A percentile compares a stretch with the other conserved stretches of the same genome.
Evolutionary conservation across 2,329 filamentous ascomycete species (phyloP).

Genomic region (Graphium sp.): DNA sequence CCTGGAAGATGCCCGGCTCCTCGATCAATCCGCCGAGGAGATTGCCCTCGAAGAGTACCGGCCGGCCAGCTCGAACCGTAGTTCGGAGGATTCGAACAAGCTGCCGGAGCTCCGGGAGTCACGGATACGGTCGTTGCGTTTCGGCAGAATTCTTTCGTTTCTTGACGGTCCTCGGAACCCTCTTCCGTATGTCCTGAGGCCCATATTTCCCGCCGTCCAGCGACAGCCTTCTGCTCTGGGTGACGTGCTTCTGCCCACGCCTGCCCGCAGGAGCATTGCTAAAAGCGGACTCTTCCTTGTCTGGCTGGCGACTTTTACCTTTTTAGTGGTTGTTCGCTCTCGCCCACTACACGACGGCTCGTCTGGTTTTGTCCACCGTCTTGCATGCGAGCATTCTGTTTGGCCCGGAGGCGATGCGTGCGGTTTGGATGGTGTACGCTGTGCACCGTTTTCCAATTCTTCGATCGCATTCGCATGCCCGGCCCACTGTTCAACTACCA

Average conservation of each 20-base stretch:
- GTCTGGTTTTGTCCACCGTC: constrained; percentile 10
- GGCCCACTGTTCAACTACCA: constrained; percentile 32
- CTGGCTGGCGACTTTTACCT: constrained; percentile 2
- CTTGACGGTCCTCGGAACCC: constrained; percentile 1
- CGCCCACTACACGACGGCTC: neutral
- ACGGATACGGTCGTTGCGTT: too few relatives aligned
- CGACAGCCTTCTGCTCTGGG: constrained; percentile 1
- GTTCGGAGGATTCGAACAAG: too few relatives aligned
- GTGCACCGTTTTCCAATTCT: constrained; percentile 39
- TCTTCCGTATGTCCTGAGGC: constrained; percentile 1
- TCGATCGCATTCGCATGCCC: constrained; percentile 42
- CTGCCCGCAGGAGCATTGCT: neutral
- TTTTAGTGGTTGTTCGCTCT: neutral
- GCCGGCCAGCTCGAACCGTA: too few relatives aligned
- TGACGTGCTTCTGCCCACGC: neutral
- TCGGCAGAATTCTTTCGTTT: too few relatives aligned
- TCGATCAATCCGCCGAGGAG: too few relatives aligned
- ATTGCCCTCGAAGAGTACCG: too few relatives aligned
- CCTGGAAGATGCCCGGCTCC: too few relatives aligned
- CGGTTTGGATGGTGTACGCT: constrained; percentile 39
- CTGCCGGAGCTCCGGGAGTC: too few relatives aligned
- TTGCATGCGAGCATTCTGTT: constrained; percentile 35
- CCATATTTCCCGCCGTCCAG: constrained; percentile 1
- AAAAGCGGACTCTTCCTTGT: constrained; percentile 1
- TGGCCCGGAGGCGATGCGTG: constrained; percentile 38